Percentiles rank a stretch among this genome's conserved stretches.
Evolutionary conservation across 257 asterid species (phyloP).

Genomic region (Forsythia suspensa): DNA sequence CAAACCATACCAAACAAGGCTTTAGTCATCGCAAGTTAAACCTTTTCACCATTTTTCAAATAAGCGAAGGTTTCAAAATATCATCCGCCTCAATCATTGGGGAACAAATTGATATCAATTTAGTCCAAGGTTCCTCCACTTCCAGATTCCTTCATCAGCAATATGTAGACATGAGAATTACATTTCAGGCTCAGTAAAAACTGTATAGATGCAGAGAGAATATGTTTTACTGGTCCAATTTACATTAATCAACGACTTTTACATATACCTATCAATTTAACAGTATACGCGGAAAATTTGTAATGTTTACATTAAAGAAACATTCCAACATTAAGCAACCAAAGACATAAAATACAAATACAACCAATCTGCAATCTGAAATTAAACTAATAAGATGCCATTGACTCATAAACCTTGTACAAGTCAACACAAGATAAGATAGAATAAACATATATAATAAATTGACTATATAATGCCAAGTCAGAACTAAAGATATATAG

Average conservation of each 20-base stretch:
- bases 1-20: background rate
- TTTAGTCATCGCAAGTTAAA: too few relatives aligned
- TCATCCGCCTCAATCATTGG: conserved; percentile 23
- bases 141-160: background rate
- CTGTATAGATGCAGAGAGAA: background rate
- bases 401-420: conserved; percentile 12
- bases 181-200: background rate
- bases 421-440: background rate
- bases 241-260: background rate
- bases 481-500: background rate
- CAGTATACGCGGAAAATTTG: background rate
- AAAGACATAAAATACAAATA: background rate
- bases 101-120: conserved; percentile 27
- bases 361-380: background rate
- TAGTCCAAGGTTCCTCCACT: conserved; percentile 30
- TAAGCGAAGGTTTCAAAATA: background rate
- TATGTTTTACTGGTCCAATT: background rate
- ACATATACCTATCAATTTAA: background rate
- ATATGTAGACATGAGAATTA: background rate
- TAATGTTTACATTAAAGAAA: background rate
- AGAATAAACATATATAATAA: background rate
- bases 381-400: background rate
- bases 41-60: too few relatives aligned
- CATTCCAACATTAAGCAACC: background rate
- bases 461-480: background rate